Conservation (phyloP, 2,329 filamentous ascomycete species). For the Achaetomium macrosporum region DNA sequence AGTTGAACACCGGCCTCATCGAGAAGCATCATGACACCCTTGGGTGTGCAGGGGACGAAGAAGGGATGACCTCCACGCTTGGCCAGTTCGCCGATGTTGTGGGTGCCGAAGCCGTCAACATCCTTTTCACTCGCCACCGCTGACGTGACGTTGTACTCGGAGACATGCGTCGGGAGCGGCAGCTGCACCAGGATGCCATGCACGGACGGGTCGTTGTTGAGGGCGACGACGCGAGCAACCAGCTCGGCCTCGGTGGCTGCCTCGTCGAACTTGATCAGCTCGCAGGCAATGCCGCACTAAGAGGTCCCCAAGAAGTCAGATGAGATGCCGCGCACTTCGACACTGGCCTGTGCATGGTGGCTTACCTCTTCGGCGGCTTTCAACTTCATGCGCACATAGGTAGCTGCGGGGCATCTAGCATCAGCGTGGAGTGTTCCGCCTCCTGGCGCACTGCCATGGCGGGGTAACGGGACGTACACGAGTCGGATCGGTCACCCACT, state of each 20-base stretch:
- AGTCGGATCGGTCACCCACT: slow-evolving; percentile 93
- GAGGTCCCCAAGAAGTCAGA: background rate
- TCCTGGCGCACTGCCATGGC: slow-evolving; percentile 16
- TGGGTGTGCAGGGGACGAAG: slow-evolving; percentile 92
- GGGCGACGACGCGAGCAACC: slow-evolving; percentile 68
- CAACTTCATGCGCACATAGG: slow-evolving; percentile 99
- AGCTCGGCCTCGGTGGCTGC: slow-evolving; percentile 79
- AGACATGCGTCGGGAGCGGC: slow-evolving; percentile 81
- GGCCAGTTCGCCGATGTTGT: slow-evolving; percentile 93
- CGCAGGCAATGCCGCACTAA: slow-evolving; percentile 89
- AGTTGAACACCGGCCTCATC: slow-evolving; percentile 77
- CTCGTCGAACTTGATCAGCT: slow-evolving; percentile 77
- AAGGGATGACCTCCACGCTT: slow-evolving; percentile 87
- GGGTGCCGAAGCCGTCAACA: slow-evolving; percentile 91
- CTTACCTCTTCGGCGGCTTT: slow-evolving; percentile 88
- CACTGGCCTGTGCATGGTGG: background rate
- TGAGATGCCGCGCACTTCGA: slow-evolving; percentile 11
- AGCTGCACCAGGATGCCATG: slow-evolving; percentile 94
- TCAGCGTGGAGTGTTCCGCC: slow-evolving; percentile 9
- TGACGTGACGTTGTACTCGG: slow-evolving; percentile 85
- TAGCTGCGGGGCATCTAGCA: slow-evolving; percentile 49
- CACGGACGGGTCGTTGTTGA: slow-evolving; percentile 81
- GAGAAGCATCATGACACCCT: slow-evolving; percentile 92
- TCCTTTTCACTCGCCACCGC: slow-evolving; percentile 91
- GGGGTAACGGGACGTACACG: slow-evolving; percentile 53